Evolutionary conservation across 129 eudicot genomes (phyloP), one percentile per base, ranked within the genome.

Genomic region (Rutidosis leptorrhynchoides): DNA sequence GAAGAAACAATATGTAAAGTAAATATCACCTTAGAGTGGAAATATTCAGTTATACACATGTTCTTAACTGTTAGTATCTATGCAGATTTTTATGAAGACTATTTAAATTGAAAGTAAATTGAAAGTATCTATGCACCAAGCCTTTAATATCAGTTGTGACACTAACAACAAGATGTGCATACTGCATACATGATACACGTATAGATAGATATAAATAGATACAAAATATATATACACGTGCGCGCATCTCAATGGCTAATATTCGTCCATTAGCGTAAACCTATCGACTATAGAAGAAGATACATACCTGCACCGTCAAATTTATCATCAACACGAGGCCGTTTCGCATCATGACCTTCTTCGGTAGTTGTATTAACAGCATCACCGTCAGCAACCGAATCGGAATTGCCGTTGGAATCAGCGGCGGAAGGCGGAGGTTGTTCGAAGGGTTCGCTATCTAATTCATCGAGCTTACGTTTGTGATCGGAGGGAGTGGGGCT

Each of bases 401-500:
- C 16, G 16, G 46, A 40, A 40, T 55, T 84, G 25, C 53, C 74
- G 7, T 72, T 65, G 58, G 76, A 23, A 16, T 82, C 83, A 9
- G 46, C n/a, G 42, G 72, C 82, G 12, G 68, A 52, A 54, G 30
- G 28, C 23, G 68, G 73, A n/a, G 42, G 80, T 20, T 79, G 79
- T 37, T 80, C 90, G 42, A 85, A 73, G 3, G 84, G 71, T 16
- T 75, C 77, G 60, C 79, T 70, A 72, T 84, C 96, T 82, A 87
- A 70, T 67, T 87, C 87, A 19, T 85, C 88, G 43, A 81, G 88
- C 69, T 91, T 91, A 12, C 96, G 79, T 78, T 91, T 91, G 79
- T 77, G 79, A 62, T 90, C 90, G 22, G 84, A 42, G 2, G 82
- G 74, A 14, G 77, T 80, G 57, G 82, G 83, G 76, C 83, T 75